Conservation (phyloP, 2,329 filamentous ascomycete species). For the Calonectria hawksworthii region DNA sequence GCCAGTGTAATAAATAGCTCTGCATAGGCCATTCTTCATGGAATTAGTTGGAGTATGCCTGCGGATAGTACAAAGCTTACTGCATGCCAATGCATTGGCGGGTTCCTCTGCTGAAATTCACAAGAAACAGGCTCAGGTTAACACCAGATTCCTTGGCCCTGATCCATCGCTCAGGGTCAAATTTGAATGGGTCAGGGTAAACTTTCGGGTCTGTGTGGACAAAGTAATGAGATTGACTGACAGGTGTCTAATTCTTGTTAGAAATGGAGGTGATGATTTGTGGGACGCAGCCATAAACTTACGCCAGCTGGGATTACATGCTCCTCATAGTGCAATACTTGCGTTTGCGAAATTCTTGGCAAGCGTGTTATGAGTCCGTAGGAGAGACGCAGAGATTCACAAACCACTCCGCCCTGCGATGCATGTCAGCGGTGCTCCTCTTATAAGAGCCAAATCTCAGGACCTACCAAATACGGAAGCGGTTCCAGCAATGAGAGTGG, state of each 20-base stretch:
- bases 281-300: background rate
- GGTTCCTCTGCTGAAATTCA: slow-evolving; percentile 6
- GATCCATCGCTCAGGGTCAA: slow-evolving; percentile 11
- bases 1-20: background rate
- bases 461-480: background rate
- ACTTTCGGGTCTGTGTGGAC: slow-evolving; percentile 1
- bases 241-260: background rate
- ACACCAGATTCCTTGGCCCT: background rate
- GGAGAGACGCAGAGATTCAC: slow-evolving; percentile 1
- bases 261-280: background rate
- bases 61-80: background rate
- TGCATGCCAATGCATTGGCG: slow-evolving; percentile 9
- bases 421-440: background rate
- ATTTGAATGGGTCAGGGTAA: background rate
- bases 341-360: background rate
- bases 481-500: background rate
- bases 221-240: slow-evolving; percentile 2
- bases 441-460: background rate
- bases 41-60: background rate
- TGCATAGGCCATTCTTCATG: background rate
- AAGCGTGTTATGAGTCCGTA: background rate
- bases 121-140: background rate
- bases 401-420: background rate
- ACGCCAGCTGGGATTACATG: background rate
- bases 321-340: background rate